A percentile compares a stretch with the other conserved stretches of the same genome.
Evolutionary conservation across 1,284 basidiomycete species (phyloP).

Genomic region (Heliocybe sulcata): DNA sequence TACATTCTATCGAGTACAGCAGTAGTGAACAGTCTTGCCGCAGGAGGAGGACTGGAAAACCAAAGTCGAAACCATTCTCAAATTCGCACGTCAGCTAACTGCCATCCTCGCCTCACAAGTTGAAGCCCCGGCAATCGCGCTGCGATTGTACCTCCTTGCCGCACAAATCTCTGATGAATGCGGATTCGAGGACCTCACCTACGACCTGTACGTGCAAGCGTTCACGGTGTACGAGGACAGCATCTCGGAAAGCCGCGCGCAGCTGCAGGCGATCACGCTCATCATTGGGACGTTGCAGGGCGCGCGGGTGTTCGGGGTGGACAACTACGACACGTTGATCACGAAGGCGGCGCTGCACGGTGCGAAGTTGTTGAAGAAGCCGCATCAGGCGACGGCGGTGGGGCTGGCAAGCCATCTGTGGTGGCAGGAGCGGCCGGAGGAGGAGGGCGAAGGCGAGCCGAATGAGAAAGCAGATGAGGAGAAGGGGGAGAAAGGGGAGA

Average conservation of each 20-base stretch:
- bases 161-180: constrained; percentile 91
- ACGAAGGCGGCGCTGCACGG: constrained; percentile 95
- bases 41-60: constrained; percentile 81
- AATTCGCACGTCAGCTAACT: constrained; percentile 87
- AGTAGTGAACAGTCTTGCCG: not conserved
- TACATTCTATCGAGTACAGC: not conserved
- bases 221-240: constrained; percentile 95
- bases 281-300: constrained; percentile 86
- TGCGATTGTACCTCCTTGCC: constrained; percentile 89
- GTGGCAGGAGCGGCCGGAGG: constrained; percentile 73
- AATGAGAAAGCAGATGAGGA: constrained; percentile 25
- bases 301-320: constrained; percentile 79
- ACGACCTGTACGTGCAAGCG: constrained; percentile 93
- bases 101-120: constrained; percentile 88
- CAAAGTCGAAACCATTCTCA: constrained; percentile 79
- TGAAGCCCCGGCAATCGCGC: constrained; percentile 83
- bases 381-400: constrained; percentile 93
- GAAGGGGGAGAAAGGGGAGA: constrained; percentile 32
- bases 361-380: constrained; percentile 91
- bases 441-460: no score
- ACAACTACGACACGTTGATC: constrained; percentile 93
- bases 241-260: constrained; percentile 88
- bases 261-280: constrained; percentile 88
- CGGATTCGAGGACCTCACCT: constrained; percentile 88
- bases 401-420: constrained; percentile 90